Evolutionary conservation across 1,284 basidiomycete genomes (phyloP).

Genomic region (Grifola frondosa): DNA sequence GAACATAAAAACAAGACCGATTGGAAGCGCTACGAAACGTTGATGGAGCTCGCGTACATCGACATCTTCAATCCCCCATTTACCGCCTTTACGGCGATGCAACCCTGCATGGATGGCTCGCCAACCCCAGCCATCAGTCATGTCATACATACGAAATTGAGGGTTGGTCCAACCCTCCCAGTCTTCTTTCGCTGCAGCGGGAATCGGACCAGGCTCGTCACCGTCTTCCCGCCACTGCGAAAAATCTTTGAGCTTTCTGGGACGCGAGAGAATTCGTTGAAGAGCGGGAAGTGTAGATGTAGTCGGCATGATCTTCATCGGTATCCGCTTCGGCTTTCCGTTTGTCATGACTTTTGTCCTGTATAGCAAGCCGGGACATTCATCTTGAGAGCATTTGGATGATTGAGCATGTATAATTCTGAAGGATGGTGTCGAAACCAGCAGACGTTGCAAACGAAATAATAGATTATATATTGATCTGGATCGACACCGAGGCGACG

Average conservation of each 20-base stretch:
- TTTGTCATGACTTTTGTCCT: neutral
- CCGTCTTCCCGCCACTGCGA: conserved; percentile 12
- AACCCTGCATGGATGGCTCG: conserved; percentile 19
- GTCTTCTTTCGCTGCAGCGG: neutral
- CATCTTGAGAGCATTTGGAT: neutral
- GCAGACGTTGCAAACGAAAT: conserved; percentile 15
- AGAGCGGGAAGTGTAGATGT: too few species aligned
- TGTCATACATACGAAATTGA: conserved; percentile 10
- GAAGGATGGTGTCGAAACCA: conserved; percentile 9
- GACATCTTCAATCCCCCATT: conserved; percentile 18
- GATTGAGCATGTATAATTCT: neutral
- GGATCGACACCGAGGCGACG: conserved; percentile 17
- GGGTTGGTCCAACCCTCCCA: neutral
- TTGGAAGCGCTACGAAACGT: conserved; percentile 21
- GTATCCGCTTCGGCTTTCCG: conserved; percentile 7
- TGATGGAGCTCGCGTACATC: conserved; percentile 15
- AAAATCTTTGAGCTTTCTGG: conserved; percentile 13
- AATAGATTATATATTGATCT: conserved; percentile 14
- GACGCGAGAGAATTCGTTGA: conserved; percentile 11
- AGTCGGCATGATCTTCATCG: conserved; percentile 11
- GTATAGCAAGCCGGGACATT: conserved; percentile 5
- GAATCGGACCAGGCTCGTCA: conserved; percentile 12
- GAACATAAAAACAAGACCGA: conserved; percentile 17
- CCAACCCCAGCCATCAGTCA: conserved; percentile 25
- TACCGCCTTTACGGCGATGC: conserved; percentile 11